Percentiles rank a stretch among this genome's conserved stretches.
These are phyloP conservation scores for Panicum miliaceum DNA, from an alignment of 176 grass and related monocot genomes.

Conservation along the genomic window DNA sequence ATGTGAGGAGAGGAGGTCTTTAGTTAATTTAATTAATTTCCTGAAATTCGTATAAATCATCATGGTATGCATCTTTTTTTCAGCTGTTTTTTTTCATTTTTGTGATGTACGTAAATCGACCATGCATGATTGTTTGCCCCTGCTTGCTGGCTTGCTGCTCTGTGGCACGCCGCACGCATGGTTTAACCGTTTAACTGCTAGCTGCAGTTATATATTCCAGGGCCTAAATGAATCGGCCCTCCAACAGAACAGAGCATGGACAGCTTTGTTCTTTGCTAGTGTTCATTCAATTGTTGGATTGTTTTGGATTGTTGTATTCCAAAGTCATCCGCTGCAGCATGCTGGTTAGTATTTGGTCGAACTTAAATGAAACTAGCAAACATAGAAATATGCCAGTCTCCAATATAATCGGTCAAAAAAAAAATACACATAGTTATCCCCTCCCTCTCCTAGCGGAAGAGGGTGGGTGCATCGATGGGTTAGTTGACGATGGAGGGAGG, in stretches of 20 bases:
- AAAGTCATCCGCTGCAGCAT: no score
- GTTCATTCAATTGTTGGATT: no score
- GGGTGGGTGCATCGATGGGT: no score
- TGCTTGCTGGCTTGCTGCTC: neutral
- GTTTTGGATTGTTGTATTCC: no score
- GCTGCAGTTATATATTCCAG: neutral
- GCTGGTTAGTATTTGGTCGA: neutral
- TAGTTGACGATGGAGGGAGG: no score
- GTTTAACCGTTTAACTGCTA: neutral
- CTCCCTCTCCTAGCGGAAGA: neutral
- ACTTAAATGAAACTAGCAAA: neutral
- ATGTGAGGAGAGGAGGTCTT: neutral
- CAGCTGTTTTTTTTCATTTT: neutral
- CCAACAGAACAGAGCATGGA: neutral
- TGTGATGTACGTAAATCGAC: neutral
- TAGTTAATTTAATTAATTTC: neutral
- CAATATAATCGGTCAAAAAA: neutral
- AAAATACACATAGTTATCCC: no score
- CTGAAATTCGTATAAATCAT: neutral
- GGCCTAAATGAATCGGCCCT: neutral
- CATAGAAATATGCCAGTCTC: neutral
- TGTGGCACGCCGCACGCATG: neutral
- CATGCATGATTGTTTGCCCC: neutral
- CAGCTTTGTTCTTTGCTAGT: neutral
- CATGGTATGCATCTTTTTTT: neutral